Base-by-base conservation (phyloP, 371 early-diverging fungal species). In the Dentiscutata heterogama region DNA sequence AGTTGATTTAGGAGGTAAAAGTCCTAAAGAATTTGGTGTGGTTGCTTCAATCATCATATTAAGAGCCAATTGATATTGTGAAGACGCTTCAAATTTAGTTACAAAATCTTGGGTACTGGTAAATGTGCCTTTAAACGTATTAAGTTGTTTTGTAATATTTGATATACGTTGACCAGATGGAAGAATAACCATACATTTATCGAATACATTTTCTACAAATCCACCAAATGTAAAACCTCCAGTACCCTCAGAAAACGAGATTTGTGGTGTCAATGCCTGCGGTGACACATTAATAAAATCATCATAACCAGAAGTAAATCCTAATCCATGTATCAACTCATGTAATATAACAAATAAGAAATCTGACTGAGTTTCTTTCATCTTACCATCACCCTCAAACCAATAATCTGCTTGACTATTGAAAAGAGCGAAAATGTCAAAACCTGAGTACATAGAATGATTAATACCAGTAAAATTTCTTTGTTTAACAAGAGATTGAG, bases 401-500 rank as follows among this genome's bases (percentile, higher is more conserved):
- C 89, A 88, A 86, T 87, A 94, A 14, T 85, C 76, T 50, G 68
- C 71, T 61, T 84, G 83, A 61, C 86, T 74, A 75, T 84, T 84
- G 53, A 84, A 84, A 11, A 79, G 39, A 27, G 84, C 84, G 3
- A 68, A 25, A 25, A 74, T 78, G 72, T 82, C 78, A 60, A 46
- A 58, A 25, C 25, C 2, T 1, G 46, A 20, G 18, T 74, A 68
- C 39, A 42, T n/a, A 5, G 51, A 42, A 60, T 58, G 64, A 82
- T 85, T 31, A 68, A 10, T 82, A 22, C 35, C 35, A 20, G 22
- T 20, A 60, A 78, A 63, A 1, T 82, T 84, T 18, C 88, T 85
- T 60, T 94, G 93, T 78, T 93, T 93, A 13, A 92, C 83, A 27
- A 93, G 77, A 13, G 92, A 86, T 82, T 94, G 94, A 29, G 94